Conservation (phyloP, 805 yeast genomes). For the Phaffomyces opuntiae region DNA sequence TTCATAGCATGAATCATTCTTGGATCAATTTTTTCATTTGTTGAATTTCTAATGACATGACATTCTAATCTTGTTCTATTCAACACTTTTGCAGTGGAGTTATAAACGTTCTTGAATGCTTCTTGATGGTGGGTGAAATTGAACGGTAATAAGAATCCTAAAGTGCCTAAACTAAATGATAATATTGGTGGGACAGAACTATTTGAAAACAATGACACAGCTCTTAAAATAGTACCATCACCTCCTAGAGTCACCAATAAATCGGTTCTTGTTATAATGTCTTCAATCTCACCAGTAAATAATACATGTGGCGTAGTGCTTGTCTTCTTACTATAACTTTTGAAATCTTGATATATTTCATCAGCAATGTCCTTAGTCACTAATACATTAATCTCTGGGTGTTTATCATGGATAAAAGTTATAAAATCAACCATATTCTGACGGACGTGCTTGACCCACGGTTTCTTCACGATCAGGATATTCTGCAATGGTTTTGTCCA, state of each 20-base stretch:
- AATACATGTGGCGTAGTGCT: conserved; percentile 33
- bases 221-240: conserved; percentile 87
- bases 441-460: conserved; percentile 61
- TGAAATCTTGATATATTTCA: conserved; percentile 41
- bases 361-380: conserved; percentile 68
- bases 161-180: conserved; percentile 83
- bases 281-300: conserved; percentile 51
- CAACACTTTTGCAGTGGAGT: conserved; percentile 62
- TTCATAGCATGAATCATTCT: conserved; percentile 76
- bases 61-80: conserved; percentile 78
- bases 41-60: conserved; percentile 38
- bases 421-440: conserved; percentile 63
- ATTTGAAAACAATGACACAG: conserved; percentile 70
- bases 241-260: conserved; percentile 89
- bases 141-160: conserved; percentile 86
- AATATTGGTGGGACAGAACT: conserved; percentile 79
- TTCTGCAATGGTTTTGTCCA: conserved; percentile 76
- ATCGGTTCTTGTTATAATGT: conserved; percentile 64
- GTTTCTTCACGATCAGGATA: conserved; percentile 77
- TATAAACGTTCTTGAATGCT: conserved; percentile 61
- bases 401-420: conserved; percentile 47
- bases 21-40: conserved; percentile 3
- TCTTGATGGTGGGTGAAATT: conserved; percentile 55
- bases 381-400: conserved; percentile 72
- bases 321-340: conserved; percentile 17